Percentiles rank a stretch among this genome's conserved stretches.
phyloP scores from a whole-genome alignment of 2,329 filamentous ascomycete genomes.

The Botryotinia narcissicola region DNA sequence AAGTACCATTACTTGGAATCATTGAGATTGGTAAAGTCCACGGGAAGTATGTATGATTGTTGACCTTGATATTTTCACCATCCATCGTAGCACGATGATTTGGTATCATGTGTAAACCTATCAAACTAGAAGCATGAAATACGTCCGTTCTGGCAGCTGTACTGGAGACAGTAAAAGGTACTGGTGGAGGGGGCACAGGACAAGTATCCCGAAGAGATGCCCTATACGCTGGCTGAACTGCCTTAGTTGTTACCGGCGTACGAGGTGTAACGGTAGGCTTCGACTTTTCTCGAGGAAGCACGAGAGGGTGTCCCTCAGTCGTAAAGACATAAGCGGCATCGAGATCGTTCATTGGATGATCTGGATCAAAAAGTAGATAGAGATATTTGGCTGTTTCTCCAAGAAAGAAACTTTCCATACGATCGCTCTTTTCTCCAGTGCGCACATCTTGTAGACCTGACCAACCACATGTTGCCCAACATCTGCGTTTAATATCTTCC shows the following conservation, averaged over 20 bases:
- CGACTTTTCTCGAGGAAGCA: constrained; percentile 62
- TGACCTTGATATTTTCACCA: constrained; percentile 17
- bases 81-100: constrained; percentile 53
- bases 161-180: constrained; percentile 72
- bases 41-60: constrained; percentile 81
- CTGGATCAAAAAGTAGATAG: constrained; percentile 82
- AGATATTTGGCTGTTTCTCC: constrained; percentile 96
- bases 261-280: constrained; percentile 21
- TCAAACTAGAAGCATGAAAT: constrained; percentile 84
- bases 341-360: constrained; percentile 82
- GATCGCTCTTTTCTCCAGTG: constrained; percentile 81
- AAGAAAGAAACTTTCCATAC: constrained; percentile 98
- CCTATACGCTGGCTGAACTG: constrained; percentile 41
- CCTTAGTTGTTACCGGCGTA: constrained; percentile 25
- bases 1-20: constrained; percentile 75
- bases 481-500: constrained; percentile 81
- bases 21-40: constrained; percentile 83
- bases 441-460: constrained; percentile 81
- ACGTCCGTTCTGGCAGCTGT: constrained; percentile 77
- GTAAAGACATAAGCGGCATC: constrained; percentile 91
- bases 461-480: constrained; percentile 91
- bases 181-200: constrained; percentile 55
- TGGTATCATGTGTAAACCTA: constrained; percentile 75
- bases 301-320: constrained; percentile 89
- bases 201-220: constrained; percentile 53